Base-by-base conservation (phyloP, 176 grass and related monocot species). In the Puccinellia tenuiflora region DNA sequence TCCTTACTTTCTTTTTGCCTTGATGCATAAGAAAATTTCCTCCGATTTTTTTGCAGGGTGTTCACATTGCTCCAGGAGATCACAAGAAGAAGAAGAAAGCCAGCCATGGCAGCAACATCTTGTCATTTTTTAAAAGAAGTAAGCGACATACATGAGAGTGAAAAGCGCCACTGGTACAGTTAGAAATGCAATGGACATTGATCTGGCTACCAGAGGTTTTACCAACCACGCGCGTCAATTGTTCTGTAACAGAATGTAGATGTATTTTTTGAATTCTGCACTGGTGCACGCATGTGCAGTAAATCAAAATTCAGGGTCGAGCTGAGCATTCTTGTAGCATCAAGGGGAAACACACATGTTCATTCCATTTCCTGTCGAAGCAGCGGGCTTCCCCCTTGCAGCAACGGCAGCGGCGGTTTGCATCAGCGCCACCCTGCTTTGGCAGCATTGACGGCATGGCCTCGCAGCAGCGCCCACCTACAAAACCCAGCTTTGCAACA, bases 41-140 rank as follows among this genome's bases (percentile, higher is more conserved):
- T 55, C 54, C 65, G 34, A 45, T 24, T 38, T 54, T 37, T 28
- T 47, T 77, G 72, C 81, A 96, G 93, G 90, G 85, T 56, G 52
- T 72, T 60, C 84, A 76, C 53, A 16, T 65, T 52, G 10, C 79
- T 34, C 66, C 82, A 73, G 73, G 66, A 7, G 88, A 80, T 38
- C 25, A 83, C 7, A 96, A 79, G 50, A 96, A 96, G 89, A 87
- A 86, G 66, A 96, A 96, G 89, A 87, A 86, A 74, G 42, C 53
- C 21, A 83, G 31, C 43, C 90, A 87, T 57, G 77, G 77, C 47
- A 91, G 76, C 20, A 93, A 93, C 51, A 87, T 93, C 35, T 39
- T 92, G 84, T 88, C 93, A 80, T 93, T 93, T 81, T 73, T 92
- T 39, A 82, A 72, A 39, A 91, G 68, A 81, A 93, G 76, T 47